Evolutionary conservation across 352 stramenopile genomes (phyloP).

Genomic region (Phytopythium vexans): DNA sequence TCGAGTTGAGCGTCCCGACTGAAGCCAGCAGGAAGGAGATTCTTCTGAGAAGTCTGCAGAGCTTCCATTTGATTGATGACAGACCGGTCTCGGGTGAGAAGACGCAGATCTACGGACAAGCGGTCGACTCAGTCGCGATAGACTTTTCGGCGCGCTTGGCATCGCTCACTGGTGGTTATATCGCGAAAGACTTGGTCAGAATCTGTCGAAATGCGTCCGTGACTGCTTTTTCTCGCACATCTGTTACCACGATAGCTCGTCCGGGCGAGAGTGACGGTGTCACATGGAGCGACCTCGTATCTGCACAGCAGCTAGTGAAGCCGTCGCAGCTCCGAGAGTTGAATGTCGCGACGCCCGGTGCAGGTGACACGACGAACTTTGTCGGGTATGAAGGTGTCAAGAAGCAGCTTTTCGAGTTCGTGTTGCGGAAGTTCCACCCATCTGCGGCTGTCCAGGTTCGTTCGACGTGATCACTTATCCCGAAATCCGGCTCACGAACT

Average conservation of each 20-base stretch:
- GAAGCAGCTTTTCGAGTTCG: slow-evolving; percentile 61
- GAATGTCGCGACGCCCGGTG: slow-evolving; percentile 63
- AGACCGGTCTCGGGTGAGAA: neutral
- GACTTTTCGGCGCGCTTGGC: slow-evolving; percentile 41
- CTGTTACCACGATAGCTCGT: neutral
- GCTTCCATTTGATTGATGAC: slow-evolving; percentile 17
- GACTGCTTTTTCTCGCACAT: slow-evolving; percentile 18
- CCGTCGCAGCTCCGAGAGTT: slow-evolving; percentile 72
- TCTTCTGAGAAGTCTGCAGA: slow-evolving; percentile 34
- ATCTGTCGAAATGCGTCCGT: slow-evolving; percentile 65
- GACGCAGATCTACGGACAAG: neutral
- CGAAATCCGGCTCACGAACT: neutral
- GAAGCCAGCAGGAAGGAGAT: slow-evolving; percentile 53
- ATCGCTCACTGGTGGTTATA: slow-evolving; percentile 62
- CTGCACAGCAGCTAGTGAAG: slow-evolving; percentile 54
- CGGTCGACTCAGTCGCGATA: neutral
- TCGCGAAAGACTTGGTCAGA: slow-evolving; percentile 70
- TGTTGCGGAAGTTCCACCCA: slow-evolving; percentile 64
- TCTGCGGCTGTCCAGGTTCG: slow-evolving; percentile 59
- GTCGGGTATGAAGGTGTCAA: slow-evolving; percentile 60
- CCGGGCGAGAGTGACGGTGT: slow-evolving; percentile 5
- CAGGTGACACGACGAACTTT: slow-evolving; percentile 29
- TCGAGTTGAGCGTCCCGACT: slow-evolving; percentile 65
- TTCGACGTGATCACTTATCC: slow-evolving; percentile 2
- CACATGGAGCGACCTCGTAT: slow-evolving; percentile 42